Conservation (phyloP, 495 filamentous ascomycete genomes). For the Trichoderma asperelloides region DNA sequence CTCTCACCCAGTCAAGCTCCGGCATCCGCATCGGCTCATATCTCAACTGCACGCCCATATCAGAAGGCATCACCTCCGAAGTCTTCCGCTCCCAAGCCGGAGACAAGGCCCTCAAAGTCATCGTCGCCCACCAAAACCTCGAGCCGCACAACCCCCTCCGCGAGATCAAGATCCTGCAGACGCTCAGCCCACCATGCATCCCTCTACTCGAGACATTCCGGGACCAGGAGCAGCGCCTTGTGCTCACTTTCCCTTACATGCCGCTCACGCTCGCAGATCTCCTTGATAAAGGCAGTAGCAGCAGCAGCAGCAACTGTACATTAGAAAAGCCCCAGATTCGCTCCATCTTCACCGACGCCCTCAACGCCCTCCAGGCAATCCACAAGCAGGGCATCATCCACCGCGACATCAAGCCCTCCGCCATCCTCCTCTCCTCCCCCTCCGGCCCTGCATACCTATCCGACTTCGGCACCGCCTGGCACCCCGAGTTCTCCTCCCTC, state of each 20-base stretch:
- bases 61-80: conserved; percentile 70
- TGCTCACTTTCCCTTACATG: conserved; percentile 78
- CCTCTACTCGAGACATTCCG: conserved; percentile 60
- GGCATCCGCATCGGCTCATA: conserved; percentile 65
- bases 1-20: conserved; percentile 11
- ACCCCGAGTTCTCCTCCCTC: conserved; percentile 43
- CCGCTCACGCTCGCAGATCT: conserved; percentile 59
- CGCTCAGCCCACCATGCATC: conserved; percentile 45
- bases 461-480: conserved; percentile 91
- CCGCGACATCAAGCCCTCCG: conserved; percentile 88
- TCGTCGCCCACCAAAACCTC: conserved; percentile 58
- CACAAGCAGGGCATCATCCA: conserved; percentile 76
- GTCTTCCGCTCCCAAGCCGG: conserved; percentile 48
- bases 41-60: conserved; percentile 56
- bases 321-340: conserved; percentile 35
- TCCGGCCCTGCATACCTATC: conserved; percentile 67
- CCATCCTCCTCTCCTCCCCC: conserved; percentile 63
- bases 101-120: conserved; percentile 71
- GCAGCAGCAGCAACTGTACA: no score
- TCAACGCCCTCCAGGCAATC: conserved; percentile 61
- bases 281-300: conserved; percentile 30
- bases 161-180: conserved; percentile 63
- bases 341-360: conserved; percentile 53
- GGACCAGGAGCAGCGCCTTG: conserved; percentile 58
- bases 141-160: conserved; percentile 72